Evolutionary conservation across 306 rosid species (phyloP).

Genomic region (Cucumis cinereus): DNA sequence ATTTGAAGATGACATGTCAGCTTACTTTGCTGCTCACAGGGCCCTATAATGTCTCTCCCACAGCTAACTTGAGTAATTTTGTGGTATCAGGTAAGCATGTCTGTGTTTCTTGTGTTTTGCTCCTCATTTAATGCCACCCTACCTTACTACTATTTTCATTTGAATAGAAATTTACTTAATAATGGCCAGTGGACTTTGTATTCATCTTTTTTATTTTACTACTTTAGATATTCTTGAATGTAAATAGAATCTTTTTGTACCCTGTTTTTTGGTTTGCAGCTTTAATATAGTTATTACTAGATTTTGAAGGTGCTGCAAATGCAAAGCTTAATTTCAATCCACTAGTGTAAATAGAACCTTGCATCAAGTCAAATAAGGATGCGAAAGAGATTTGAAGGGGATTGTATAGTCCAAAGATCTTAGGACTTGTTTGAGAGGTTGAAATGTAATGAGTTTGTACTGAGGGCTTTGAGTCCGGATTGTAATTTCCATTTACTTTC

Average conservation of each 20-base stretch:
- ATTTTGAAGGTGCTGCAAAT: background rate
- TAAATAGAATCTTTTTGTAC: background rate
- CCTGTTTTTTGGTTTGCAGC: background rate
- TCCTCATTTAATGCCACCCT: background rate
- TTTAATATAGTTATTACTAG: background rate
- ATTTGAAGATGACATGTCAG: background rate
- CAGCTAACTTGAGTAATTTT: slow-evolving; percentile 3
- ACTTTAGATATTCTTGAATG: background rate
- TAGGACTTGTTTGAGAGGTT: too few species aligned
- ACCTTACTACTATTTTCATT: background rate
- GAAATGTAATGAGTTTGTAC: too few species aligned
- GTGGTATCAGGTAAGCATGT: background rate
- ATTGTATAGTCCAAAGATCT: background rate
- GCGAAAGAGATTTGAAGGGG: background rate
- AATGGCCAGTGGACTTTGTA: background rate
- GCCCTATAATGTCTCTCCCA: background rate
- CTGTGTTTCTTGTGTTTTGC: background rate
- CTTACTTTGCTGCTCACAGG: slow-evolving; percentile 1
- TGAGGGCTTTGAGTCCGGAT: too few species aligned
- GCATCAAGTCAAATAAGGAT: background rate
- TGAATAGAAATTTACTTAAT: background rate
- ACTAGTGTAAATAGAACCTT: background rate
- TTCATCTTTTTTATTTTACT: background rate
- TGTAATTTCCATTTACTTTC: too few species aligned
- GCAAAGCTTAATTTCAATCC: background rate